These are phyloP conservation scores for Phytopythium mirpurense DNA, from an alignment of 352 stramenopile species.

Conservation along the genomic window DNA sequence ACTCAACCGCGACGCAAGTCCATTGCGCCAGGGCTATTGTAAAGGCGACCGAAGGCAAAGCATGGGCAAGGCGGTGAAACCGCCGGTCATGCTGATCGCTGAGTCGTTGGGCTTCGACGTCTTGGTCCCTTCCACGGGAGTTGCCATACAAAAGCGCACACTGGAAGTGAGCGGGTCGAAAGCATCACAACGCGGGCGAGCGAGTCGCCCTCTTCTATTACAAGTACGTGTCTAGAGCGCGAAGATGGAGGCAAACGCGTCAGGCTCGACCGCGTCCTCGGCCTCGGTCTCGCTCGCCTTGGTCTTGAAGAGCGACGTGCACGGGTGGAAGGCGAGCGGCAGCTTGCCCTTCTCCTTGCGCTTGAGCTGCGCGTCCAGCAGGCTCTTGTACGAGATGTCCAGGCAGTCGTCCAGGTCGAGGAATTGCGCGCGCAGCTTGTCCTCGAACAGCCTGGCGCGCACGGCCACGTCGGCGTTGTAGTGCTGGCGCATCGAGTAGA, in stretches of 20 bases:
- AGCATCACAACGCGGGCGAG: too few species aligned
- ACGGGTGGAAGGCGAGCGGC: slow-evolving; percentile 63
- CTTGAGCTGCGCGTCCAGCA: slow-evolving; percentile 80
- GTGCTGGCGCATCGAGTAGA: slow-evolving; percentile 92
- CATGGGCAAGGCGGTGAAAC: too few species aligned
- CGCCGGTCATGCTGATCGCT: too few species aligned
- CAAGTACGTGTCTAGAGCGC: slow-evolving; percentile 42
- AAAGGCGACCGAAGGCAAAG: too few species aligned
- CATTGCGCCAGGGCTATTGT: too few species aligned
- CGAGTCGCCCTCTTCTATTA: slow-evolving; percentile 22
- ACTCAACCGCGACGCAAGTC: too few species aligned
- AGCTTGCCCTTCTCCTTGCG: slow-evolving; percentile 77
- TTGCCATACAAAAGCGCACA: too few species aligned
- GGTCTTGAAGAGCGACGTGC: slow-evolving; percentile 46
- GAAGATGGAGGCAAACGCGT: slow-evolving; percentile 68
- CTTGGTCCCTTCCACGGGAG: too few species aligned
- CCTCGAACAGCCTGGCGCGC: slow-evolving; percentile 90
- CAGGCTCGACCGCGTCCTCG: slow-evolving; percentile 21
- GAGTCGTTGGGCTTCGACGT: too few species aligned
- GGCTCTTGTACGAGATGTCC: slow-evolving; percentile 77
- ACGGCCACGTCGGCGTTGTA: slow-evolving; percentile 92
- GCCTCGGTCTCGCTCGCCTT: not conserved
- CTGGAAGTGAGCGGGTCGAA: too few species aligned
- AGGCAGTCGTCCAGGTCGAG: slow-evolving; percentile 66
- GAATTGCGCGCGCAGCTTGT: slow-evolving; percentile 77